phyloP scores from a whole-genome alignment of 495 filamentous ascomycete genomes.

The Aspergillus saccharolyticus region DNA sequence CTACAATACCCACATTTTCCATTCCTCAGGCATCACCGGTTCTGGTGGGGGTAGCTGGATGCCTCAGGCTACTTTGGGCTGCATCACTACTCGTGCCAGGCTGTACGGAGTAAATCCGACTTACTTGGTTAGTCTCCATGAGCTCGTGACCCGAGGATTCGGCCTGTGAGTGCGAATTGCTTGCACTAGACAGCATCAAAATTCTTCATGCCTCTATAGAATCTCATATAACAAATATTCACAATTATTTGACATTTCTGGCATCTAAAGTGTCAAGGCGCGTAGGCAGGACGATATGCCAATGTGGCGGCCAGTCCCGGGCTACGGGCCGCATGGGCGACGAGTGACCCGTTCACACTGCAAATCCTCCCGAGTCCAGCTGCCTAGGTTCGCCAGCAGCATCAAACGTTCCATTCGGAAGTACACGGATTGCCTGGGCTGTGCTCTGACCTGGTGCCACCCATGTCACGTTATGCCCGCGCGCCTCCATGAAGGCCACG shows the following conservation, averaged over 20 bases:
- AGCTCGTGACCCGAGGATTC: background rate
- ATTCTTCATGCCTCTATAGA: background rate
- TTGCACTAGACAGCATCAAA: background rate
- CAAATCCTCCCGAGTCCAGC: slow-evolving; percentile 63
- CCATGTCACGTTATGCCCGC: slow-evolving; percentile 74
- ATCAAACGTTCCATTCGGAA: slow-evolving; percentile 71
- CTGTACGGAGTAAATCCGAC: background rate
- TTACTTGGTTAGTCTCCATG: background rate
- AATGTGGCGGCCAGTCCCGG: background rate
- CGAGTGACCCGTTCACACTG: slow-evolving; percentile 40
- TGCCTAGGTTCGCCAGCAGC: slow-evolving; percentile 77
- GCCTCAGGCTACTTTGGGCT: background rate
- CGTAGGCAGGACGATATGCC: too few relatives aligned
- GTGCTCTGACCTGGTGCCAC: slow-evolving; percentile 57
- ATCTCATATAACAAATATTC: too few relatives aligned
- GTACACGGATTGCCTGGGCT: slow-evolving; percentile 64
- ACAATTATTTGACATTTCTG: background rate
- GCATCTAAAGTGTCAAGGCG: too few relatives aligned
- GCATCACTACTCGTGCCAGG: background rate
- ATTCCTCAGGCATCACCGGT: background rate
- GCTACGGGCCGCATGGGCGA: background rate
- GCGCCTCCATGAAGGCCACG: slow-evolving; percentile 54
- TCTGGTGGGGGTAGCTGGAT: background rate
- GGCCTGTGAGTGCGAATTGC: background rate
- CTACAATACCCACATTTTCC: too few relatives aligned